phyloP scores from a whole-genome alignment of 2,329 filamentous ascomycete species.

The Escovopsis sp. region DNA sequence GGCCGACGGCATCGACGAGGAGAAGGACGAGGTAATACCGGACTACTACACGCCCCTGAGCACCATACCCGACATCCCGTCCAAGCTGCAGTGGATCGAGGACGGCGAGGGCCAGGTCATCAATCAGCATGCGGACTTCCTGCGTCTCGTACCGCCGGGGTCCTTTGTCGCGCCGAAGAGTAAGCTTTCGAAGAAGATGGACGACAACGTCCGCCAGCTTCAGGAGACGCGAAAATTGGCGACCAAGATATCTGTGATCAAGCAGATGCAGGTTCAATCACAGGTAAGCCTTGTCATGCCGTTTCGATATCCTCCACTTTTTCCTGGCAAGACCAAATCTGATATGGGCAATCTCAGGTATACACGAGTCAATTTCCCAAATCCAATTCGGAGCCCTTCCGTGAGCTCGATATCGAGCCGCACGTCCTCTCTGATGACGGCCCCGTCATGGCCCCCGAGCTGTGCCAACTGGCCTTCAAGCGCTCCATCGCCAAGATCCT shows the following conservation, averaged over 20 bases:
- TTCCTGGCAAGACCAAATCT: neutral
- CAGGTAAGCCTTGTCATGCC: slow-evolving; percentile 50
- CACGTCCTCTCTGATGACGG: slow-evolving; percentile 82
- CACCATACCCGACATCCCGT: slow-evolving; percentile 68
- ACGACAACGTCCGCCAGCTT: slow-evolving; percentile 84
- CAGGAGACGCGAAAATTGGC: slow-evolving; percentile 93
- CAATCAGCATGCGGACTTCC: slow-evolving; percentile 72
- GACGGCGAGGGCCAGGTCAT: slow-evolving; percentile 81
- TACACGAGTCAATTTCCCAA: slow-evolving; percentile 98
- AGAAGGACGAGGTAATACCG: slow-evolving; percentile 69
- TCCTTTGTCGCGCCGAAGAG: slow-evolving; percentile 63
- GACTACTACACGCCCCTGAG: slow-evolving; percentile 89
- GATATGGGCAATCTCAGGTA: slow-evolving; percentile 36
- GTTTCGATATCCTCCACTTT: neutral
- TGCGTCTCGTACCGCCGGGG: slow-evolving; percentile 60
- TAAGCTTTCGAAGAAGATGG: slow-evolving; percentile 61
- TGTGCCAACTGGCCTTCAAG: slow-evolving; percentile 72
- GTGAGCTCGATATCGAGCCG: slow-evolving; percentile 74
- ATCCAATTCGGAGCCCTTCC: slow-evolving; percentile 78
- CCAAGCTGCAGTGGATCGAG: slow-evolving; percentile 72
- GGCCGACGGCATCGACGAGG: slow-evolving; percentile 87
- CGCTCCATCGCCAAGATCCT: slow-evolving; percentile 88
- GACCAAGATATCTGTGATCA: slow-evolving; percentile 92
- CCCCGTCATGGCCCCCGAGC: slow-evolving; percentile 69
- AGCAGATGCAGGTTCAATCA: slow-evolving; percentile 97